phyloP scores from a whole-genome alignment of 163 green algal species.

The Volvox carteri region DNA sequence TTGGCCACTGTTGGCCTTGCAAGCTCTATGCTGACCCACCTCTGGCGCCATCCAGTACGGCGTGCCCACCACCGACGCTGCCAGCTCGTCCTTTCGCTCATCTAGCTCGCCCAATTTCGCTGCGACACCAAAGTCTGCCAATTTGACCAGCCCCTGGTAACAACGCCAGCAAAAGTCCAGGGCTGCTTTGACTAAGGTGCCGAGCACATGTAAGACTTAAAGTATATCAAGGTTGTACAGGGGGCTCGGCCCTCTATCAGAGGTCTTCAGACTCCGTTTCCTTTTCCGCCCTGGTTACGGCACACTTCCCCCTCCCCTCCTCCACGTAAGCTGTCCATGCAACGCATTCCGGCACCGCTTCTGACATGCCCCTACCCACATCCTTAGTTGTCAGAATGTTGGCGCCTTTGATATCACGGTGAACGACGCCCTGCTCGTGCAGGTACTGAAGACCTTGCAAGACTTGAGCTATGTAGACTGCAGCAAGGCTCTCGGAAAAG shows the following conservation, averaged over 20 bases:
- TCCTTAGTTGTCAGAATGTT: conserved; percentile 96
- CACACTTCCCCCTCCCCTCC: not conserved
- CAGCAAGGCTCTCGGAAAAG: conserved; percentile 89
- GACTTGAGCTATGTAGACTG: conserved; percentile 91
- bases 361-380: too few relatives aligned
- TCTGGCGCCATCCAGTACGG: conserved; percentile 98
- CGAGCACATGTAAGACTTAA: not conserved
- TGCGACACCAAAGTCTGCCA: conserved; percentile 96
- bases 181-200: not conserved
- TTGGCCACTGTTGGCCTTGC: too few relatives aligned
- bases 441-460: conserved; percentile 90
- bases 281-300: too few relatives aligned
- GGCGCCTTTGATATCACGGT: conserved; percentile 96
- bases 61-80: conserved; percentile 82
- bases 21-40: conserved; percentile 57
- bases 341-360: too few relatives aligned
- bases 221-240: too few relatives aligned
- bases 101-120: conserved; percentile 84
- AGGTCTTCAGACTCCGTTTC: not conserved
- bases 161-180: not conserved
- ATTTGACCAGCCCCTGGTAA: conserved; percentile 90
- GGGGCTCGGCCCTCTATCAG: not conserved
- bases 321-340: not conserved
- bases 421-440: conserved; percentile 92
- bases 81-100: conserved; percentile 64